phyloP scores from a whole-genome alignment of 1,284 basidiomycete species.

The Apiotrichum veenhuisii region DNA sequence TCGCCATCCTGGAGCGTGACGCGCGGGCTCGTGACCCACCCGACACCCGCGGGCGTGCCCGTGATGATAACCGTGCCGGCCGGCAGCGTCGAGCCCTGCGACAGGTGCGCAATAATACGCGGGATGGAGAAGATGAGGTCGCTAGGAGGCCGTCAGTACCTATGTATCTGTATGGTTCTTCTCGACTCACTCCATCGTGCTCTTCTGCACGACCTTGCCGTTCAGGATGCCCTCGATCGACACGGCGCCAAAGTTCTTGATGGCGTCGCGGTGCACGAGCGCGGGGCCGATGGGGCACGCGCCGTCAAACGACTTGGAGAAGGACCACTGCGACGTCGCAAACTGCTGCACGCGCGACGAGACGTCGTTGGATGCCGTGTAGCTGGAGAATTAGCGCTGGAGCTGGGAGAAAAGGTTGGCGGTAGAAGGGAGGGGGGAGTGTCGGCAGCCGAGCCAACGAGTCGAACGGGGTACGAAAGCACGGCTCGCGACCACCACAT shows the following conservation, averaged over 20 bases:
- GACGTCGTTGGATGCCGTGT: conserved; percentile 51
- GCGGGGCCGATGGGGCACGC: conserved; percentile 51
- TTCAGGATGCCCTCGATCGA: conserved; percentile 40
- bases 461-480: too few species aligned
- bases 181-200: conserved; percentile 38
- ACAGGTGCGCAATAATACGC: conserved; percentile 62
- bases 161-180: conserved; percentile 27
- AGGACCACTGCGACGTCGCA: conserved; percentile 45
- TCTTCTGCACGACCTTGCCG: conserved; percentile 45
- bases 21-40: conserved; percentile 41
- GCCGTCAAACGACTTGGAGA: conserved; percentile 49
- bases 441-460: too few species aligned
- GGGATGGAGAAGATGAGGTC: conserved; percentile 51
- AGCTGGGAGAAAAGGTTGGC: too few species aligned
- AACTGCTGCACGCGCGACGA: conserved; percentile 42
- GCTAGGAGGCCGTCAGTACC: conserved; percentile 21
- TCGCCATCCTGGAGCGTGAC: conserved; percentile 44
- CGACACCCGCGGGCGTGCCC: conserved; percentile 49
- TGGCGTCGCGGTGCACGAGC: conserved; percentile 32
- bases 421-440: too few species aligned
- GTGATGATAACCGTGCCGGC: conserved; percentile 78
- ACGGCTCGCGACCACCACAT: too few species aligned
- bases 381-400: conserved; percentile 6
- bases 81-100: conserved; percentile 78
- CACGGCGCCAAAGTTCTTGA: conserved; percentile 31